phyloP scores from a whole-genome alignment of 2,329 filamentous ascomycete genomes.

The Fusarium acutatum region DNA sequence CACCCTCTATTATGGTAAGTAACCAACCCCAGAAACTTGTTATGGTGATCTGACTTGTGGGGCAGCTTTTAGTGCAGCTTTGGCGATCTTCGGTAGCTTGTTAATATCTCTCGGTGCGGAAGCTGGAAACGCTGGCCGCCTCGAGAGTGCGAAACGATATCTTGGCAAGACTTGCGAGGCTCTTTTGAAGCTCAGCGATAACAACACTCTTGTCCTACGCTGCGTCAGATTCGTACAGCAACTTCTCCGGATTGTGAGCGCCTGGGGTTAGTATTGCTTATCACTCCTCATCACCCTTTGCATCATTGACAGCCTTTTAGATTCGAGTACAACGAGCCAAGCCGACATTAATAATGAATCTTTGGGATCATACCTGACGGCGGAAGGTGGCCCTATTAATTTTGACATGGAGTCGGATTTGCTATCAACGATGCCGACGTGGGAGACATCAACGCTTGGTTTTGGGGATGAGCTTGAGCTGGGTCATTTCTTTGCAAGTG shows the following conservation, averaged over 20 bases:
- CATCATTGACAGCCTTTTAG: not conserved
- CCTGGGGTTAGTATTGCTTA: not conserved
- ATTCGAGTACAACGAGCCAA: not conserved
- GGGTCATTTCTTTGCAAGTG: conserved; percentile 1
- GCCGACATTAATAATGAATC: not conserved
- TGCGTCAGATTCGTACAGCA: not conserved
- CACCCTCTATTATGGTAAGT: conserved; percentile 27
- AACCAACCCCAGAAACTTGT: fast-evolving
- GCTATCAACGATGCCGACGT: not conserved
- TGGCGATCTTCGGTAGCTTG: conserved; percentile 18
- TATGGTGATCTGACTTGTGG: fast-evolving
- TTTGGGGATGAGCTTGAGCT: conserved; percentile 10
- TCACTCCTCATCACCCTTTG: fast-evolving
- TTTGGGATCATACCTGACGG: not conserved
- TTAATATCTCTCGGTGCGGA: not conserved
- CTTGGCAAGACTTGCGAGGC: not conserved
- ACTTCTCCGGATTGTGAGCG: not conserved
- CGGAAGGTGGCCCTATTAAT: not conserved
- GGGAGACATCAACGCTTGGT: not conserved
- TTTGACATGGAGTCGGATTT: not conserved
- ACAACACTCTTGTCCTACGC: not conserved
- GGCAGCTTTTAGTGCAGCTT: conserved; percentile 18
- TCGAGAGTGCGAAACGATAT: not conserved
- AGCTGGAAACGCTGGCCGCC: not conserved
- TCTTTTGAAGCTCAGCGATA: not conserved